Base-by-base conservation (phyloP, 208 protist genomes). In the Crithidia bombi region DNA sequence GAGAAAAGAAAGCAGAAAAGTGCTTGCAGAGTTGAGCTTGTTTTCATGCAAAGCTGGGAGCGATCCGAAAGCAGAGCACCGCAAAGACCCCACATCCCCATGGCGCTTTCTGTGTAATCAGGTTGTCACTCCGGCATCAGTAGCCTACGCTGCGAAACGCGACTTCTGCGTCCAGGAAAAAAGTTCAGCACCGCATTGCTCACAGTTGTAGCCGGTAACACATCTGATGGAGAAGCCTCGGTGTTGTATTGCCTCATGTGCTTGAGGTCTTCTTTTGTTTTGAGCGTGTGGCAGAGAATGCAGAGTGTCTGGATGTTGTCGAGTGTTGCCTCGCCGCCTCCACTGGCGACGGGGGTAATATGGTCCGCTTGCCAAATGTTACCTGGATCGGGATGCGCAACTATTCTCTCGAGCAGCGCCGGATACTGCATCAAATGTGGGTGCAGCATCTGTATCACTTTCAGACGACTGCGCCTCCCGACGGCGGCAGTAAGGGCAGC, bases 361-460 rank as follows among this genome's bases (percentile, higher is more conserved):
- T 95, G 90, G 70, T 95, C 90, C 0, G 85, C 90, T 43, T 95
- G 85, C 90, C 90, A 95, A 21, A 80, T 75, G 64, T 87, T 84
- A n/a, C 90, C 90, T 38, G 85, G 66, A 38, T 83, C 63, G 11
- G 87, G 90, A 56, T 80, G 72, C 19, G 74, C 63, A 51, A 95
- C 36, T 17, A 90, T 62, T 32, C 68, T 65, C 32, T 73, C 78
- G 62, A 73, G 81, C 15, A 95, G 63, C n/a, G 23, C 59, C 0
- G 87, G 85, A 49, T 85, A 80, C n/a, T 85, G 65, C 44, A 85
- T 54, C 52, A 95, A 32, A 0, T 90, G 81, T 12, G 87, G 87
- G 51, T 95, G 86, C 47, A 82, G 56, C 14, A 12, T 25, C n/a
- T 66, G 69, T 21, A 91, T 32, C 23, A 89, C 51, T 44, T 55